Base-by-base conservation (phyloP, 225 moss, liverwort and hornwort species). In the Straminergon stramineum region DNA sequence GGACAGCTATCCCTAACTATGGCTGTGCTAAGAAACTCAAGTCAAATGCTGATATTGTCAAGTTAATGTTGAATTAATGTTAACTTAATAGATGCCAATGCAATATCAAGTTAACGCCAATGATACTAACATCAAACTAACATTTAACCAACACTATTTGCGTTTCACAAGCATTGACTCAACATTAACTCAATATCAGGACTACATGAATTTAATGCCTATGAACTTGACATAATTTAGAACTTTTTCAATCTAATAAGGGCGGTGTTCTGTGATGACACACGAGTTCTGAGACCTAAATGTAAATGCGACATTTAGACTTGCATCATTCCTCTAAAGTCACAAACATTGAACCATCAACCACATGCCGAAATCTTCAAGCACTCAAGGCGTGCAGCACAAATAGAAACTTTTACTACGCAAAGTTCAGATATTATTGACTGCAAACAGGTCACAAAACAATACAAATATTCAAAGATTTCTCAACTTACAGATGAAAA, bases 401-500 rank as follows among this genome's bases (percentile, higher is more conserved):
- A 87, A 56, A 32, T 61, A 55, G 35, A 60, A 85, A 77, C 76
- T 43, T 56, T 30, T n/a, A 80, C 76, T 55, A 15, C 58, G 75
- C 57, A 55, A 66, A 79, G 34, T 84, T 16, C 57, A 61, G 43
- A 51, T 35, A 34, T 43, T 75, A 35, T 41, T 60, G 51, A 58
- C 73, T 45, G 70, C 58, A 79, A 87, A 81, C n/a, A 67, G 61
- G 52, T 61, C 80, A 16, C 52, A 83, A 90, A 88, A 82, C 30
- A 60, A 51, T 57, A 71, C 30, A 70, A 83, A 64, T 39, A 35
- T 76, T 60, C 52, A 31, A 62, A 91, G 79, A 64, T 64, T 81
- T 55, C 41, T 67, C 87, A 87, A 93, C 97, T 95, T 93, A 99
- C 99, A 85, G 91, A 83, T 83, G 90, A 87, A 84, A 96, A 97